Evolutionary conservation across 177 flowering plant species (phyloP).

Genomic region (Vitis hybrid): DNA sequence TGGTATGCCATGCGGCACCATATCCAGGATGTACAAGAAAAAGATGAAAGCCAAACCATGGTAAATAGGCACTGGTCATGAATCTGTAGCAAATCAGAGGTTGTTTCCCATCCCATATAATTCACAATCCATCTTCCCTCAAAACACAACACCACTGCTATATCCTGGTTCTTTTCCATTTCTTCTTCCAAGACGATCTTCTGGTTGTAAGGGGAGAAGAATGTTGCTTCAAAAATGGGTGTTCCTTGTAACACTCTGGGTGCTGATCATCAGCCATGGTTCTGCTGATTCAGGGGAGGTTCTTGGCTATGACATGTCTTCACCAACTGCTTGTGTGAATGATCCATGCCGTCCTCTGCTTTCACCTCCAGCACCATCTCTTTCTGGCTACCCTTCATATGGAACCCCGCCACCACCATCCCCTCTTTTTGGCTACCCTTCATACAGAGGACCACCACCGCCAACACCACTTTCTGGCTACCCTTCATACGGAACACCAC

Average conservation of each 20-base stretch:
- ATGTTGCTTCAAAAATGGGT: constrained; percentile 15
- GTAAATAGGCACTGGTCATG: neutral
- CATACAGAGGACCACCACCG: constrained; percentile 20
- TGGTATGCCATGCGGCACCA: constrained; percentile 30
- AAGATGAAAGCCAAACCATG: constrained; percentile 5
- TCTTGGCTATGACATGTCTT: constrained; percentile 5
- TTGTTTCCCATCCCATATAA: neutral
- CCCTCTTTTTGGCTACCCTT: constrained; percentile 14
- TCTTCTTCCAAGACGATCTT: neutral
- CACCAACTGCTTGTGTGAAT: constrained; percentile 14
- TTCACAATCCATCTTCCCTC: neutral
- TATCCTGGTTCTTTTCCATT: neutral
- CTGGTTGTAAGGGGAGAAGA: neutral
- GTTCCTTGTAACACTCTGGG: constrained; percentile 18
- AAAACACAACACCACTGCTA: neutral
- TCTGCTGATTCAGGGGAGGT: constrained; percentile 3
- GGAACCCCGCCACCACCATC: constrained; percentile 20
- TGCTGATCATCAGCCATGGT: constrained; percentile 9
- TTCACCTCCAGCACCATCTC: constrained; percentile 17
- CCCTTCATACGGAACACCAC: constrained; percentile 15
- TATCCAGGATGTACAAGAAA: constrained; percentile 5
- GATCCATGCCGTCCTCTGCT: constrained; percentile 22
- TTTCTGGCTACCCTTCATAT: constrained; percentile 13
- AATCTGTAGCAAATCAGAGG: neutral
- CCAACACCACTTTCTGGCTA: constrained; percentile 10